phyloP scores from a whole-genome alignment of 2,329 filamentous ascomycete genomes.

The Beauveria varroae region DNA sequence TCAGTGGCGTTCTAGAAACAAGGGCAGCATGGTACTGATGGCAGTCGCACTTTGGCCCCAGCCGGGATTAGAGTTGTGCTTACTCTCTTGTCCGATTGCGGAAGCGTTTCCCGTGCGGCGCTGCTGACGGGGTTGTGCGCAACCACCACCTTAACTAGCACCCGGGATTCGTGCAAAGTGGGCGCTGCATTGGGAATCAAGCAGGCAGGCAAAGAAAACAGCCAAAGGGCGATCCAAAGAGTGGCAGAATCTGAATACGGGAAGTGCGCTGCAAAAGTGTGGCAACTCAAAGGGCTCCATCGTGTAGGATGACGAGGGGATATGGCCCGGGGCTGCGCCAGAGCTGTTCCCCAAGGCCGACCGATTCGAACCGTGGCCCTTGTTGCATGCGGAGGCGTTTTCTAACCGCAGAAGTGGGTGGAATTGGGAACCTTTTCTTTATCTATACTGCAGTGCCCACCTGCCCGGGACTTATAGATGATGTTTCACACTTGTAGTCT shows the following conservation, averaged over 20 bases:
- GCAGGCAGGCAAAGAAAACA: not conserved
- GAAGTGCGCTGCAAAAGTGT: not conserved
- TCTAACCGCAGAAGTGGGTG: not conserved
- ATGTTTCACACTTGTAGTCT: not conserved
- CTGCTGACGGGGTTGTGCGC: not conserved
- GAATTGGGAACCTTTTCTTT: not conserved
- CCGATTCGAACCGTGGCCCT: not conserved
- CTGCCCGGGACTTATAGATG: not conserved
- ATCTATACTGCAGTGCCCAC: constrained; percentile 7
- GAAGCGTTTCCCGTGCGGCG: constrained; percentile 6
- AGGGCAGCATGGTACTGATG: not conserved
- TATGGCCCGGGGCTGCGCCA: not conserved
- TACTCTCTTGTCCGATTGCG: constrained; percentile 8
- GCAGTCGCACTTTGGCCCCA: not conserved
- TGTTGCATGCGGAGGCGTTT: not conserved
- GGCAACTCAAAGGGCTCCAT: not conserved
- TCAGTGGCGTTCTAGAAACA: not conserved
- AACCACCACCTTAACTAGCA: not conserved
- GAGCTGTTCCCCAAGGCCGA: not conserved
- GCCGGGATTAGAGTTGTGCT: constrained; percentile 6
- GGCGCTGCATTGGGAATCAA: not conserved
- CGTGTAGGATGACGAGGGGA: constrained; percentile 5
- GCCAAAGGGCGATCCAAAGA: not conserved
- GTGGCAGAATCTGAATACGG: not conserved
- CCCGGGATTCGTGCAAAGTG: not conserved